These are phyloP conservation scores for Litchi chinensis DNA, from an alignment of 345 rosid species.

Conservation along the genomic window DNA sequence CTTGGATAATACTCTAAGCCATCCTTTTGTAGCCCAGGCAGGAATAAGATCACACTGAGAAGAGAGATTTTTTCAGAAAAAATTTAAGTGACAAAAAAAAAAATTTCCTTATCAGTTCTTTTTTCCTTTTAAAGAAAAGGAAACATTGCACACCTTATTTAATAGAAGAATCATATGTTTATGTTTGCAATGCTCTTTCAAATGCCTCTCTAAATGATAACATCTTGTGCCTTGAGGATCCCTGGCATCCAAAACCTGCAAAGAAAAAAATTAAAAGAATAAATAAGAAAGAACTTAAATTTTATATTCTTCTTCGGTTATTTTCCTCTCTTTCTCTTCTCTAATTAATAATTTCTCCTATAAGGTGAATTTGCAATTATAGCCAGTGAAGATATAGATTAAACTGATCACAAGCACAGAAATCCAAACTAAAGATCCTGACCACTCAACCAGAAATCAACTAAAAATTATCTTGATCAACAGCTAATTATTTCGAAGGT, in stretches of 20 bases:
- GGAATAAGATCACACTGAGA: conserved; percentile 92
- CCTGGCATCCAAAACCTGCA: conserved; percentile 97
- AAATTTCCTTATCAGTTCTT: too few species aligned
- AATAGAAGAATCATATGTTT: conserved; percentile 88
- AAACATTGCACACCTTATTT: conserved; percentile 65
- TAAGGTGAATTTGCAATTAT: background rate
- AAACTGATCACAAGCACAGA: background rate
- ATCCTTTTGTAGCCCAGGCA: conserved; percentile 94
- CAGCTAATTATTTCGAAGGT: background rate
- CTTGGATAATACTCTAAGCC: conserved; percentile 87
- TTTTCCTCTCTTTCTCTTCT: background rate
- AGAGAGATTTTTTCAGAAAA: background rate
- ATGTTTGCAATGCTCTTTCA: conserved; percentile 92
- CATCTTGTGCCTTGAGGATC: conserved; percentile 96
- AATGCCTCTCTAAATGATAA: conserved; percentile 76
- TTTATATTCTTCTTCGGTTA: too few species aligned
- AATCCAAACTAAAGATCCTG: background rate
- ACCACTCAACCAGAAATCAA: background rate
- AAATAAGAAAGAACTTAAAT: background rate
- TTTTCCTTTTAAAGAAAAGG: background rate
- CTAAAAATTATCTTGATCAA: background rate
- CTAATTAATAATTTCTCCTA: background rate
- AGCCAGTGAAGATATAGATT: background rate
- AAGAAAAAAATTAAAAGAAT: conserved; percentile 15
- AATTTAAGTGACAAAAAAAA: background rate